Evolutionary conservation across 1,139 yeast species (phyloP).

Genomic region (Barnettozyma hawaiiensis): DNA sequence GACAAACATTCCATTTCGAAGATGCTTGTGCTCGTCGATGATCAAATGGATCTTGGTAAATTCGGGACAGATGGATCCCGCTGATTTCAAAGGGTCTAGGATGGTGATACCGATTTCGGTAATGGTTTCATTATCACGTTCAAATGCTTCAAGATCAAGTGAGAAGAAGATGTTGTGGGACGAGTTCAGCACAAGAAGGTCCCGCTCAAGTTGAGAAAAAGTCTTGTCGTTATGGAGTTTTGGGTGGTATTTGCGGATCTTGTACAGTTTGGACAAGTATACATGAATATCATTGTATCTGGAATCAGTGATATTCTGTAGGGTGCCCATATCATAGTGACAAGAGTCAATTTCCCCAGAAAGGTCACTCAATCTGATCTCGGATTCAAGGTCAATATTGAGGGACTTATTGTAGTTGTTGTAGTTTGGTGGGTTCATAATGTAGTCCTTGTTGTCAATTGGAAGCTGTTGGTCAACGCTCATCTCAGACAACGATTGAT

Average conservation of each 20-base stretch:
- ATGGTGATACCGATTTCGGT: slow-evolving; percentile 69
- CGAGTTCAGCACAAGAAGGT: slow-evolving; percentile 25
- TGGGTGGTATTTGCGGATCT: slow-evolving; percentile 12
- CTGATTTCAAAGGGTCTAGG: slow-evolving; percentile 47
- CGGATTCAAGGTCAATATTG: not conserved
- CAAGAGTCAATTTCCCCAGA: slow-evolving; percentile 5
- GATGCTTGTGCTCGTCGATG: slow-evolving; percentile 42
- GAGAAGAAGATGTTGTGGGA: slow-evolving; percentile 40
- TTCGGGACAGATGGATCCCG: slow-evolving; percentile 38
- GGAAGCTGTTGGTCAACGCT: not conserved
- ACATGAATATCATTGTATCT: slow-evolving; percentile 8
- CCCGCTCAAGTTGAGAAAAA: slow-evolving; percentile 9
- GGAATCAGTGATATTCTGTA: slow-evolving; percentile 12
- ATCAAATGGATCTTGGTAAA: slow-evolving; percentile 51
- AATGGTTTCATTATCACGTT: slow-evolving; percentile 37
- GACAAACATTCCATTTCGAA: slow-evolving; percentile 53
- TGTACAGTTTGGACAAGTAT: slow-evolving; percentile 9
- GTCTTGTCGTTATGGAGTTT: slow-evolving; percentile 7
- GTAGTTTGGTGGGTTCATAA: not conserved
- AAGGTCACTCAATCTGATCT: not conserved
- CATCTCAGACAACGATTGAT: slow-evolving; percentile 34
- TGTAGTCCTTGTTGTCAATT: not conserved
- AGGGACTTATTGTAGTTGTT: not conserved
- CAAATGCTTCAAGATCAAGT: slow-evolving; percentile 67
- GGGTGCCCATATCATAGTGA: slow-evolving; percentile 1